phyloP scores from a whole-genome alignment of 1,139 yeast species.

The Nakaseomyces bracarensis region DNA sequence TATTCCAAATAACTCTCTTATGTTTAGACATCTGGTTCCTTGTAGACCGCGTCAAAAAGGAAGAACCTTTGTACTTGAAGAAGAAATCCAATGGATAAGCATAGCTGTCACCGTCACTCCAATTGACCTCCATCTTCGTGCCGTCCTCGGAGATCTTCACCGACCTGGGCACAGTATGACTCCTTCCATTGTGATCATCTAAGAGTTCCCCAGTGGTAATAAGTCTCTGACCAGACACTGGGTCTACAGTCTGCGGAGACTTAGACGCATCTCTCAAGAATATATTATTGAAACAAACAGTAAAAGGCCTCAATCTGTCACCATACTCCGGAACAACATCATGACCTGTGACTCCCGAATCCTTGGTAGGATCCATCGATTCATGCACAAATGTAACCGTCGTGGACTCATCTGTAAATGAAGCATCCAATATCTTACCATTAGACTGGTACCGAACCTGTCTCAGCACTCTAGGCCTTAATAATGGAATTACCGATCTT shows the following conservation, averaged over 20 bases:
- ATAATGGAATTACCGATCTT: background rate
- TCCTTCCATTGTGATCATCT: slow-evolving; percentile 27
- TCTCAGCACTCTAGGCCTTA: background rate
- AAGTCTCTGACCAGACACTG: slow-evolving; percentile 50
- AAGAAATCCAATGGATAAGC: slow-evolving; percentile 44
- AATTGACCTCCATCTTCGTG: slow-evolving; percentile 37
- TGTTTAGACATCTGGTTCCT: slow-evolving; percentile 32
- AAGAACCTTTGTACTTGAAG: slow-evolving; percentile 35
- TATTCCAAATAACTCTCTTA: slow-evolving; percentile 38
- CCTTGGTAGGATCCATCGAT: background rate
- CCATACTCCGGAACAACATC: slow-evolving; percentile 1
- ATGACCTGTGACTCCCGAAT: background rate
- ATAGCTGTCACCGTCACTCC: slow-evolving; percentile 50
- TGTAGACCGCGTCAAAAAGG: slow-evolving; percentile 32
- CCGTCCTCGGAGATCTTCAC: slow-evolving; percentile 31
- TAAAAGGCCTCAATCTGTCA: slow-evolving; percentile 16
- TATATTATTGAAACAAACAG: slow-evolving; percentile 42
- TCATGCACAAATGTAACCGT: slow-evolving; percentile 6
- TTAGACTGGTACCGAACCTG: background rate
- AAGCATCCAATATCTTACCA: slow-evolving; percentile 5
- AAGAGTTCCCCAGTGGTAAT: slow-evolving; percentile 51
- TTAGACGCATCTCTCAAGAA: slow-evolving; percentile 62
- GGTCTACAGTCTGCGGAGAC: slow-evolving; percentile 45
- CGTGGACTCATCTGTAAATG: slow-evolving; percentile 6
- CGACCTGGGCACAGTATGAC: slow-evolving; percentile 27